These are phyloP conservation scores for Meyerozyma carpophila DNA, from an alignment of 1,139 yeast genomes.

Conservation along the genomic window DNA sequence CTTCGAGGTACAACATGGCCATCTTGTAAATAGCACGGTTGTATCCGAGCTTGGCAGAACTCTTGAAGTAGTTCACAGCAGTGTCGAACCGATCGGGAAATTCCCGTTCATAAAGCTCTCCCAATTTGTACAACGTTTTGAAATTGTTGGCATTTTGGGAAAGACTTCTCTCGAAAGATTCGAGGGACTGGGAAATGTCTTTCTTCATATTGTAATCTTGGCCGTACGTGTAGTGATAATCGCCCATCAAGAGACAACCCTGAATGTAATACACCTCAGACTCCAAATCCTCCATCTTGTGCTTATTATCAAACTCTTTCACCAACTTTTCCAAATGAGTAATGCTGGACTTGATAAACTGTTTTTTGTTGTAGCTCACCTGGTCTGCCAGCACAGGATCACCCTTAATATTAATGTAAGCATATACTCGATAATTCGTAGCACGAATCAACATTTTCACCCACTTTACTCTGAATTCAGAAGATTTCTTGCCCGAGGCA, in stretches of 20 bases:
- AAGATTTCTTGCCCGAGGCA: constrained; percentile 40
- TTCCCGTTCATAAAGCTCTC: constrained; percentile 37
- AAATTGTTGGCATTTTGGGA: constrained; percentile 28
- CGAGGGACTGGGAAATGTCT: constrained; percentile 25
- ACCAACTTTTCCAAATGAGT: constrained; percentile 36
- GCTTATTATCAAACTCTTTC: constrained; percentile 34
- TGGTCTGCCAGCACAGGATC: constrained; percentile 31
- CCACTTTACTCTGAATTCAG: constrained; percentile 42
- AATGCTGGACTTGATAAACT: constrained; percentile 36
- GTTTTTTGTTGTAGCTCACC: constrained; percentile 26
- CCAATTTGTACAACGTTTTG: constrained; percentile 35
- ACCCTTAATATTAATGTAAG: constrained; percentile 42
- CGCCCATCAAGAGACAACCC: constrained; percentile 37
- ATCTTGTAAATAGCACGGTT: constrained; percentile 40
- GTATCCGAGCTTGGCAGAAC: constrained; percentile 39
- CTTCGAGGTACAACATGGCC: constrained; percentile 34
- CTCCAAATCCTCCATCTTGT: constrained; percentile 29
- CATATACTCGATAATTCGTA: constrained; percentile 35
- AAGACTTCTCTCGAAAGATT: constrained; percentile 30
- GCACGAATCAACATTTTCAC: constrained; percentile 40
- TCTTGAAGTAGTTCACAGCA: constrained; percentile 33
- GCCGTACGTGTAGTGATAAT: constrained; percentile 24
- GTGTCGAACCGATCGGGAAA: constrained; percentile 22
- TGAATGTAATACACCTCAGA: constrained; percentile 31
- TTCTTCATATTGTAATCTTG: constrained; percentile 36